A percentile compares a stretch with the other conserved stretches of the same genome.
Conservation (phyloP, 108 stramenopile species). For the Seminavis robusta region DNA sequence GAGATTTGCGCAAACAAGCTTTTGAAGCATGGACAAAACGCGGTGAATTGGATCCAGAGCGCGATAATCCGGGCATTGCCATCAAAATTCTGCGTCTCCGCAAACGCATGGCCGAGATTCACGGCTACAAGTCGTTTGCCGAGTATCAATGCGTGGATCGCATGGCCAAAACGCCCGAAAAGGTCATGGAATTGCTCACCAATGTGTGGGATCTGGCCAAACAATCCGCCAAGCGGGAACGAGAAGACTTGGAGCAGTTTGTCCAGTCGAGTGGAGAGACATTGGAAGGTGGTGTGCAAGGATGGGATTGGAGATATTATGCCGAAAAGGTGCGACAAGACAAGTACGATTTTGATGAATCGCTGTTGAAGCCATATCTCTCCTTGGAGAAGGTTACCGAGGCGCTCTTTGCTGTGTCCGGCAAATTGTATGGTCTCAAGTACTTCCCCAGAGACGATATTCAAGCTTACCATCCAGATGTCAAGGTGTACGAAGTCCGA, state of each 20-base stretch:
- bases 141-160: conserved; percentile 68
- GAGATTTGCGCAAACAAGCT: conserved; percentile 58
- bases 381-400: conserved; percentile 55
- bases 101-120: conserved; percentile 47
- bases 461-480: conserved; percentile 64
- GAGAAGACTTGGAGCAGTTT: conserved; percentile 61
- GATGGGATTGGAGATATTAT: conserved; percentile 82
- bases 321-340: conserved; percentile 66
- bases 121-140: conserved; percentile 58
- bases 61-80: conserved; percentile 63
- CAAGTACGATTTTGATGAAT: conserved; percentile 73
- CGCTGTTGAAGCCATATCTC: conserved; percentile 67
- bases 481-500: conserved; percentile 71
- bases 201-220: conserved; percentile 76
- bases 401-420: conserved; percentile 67
- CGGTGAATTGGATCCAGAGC: conserved; percentile 50
- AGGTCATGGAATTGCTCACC: conserved; percentile 52
- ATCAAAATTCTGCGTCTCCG: conserved; percentile 55
- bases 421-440: conserved; percentile 66
- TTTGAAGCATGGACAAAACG: conserved; percentile 60
- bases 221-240: conserved; percentile 60
- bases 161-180: conserved; percentile 75
- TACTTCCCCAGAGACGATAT: conserved; percentile 55
- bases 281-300: conserved; percentile 62
- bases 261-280: conserved; percentile 33